Base-by-base conservation (phyloP, 163 green algal species). In the Chloromonas sp. region DNA sequence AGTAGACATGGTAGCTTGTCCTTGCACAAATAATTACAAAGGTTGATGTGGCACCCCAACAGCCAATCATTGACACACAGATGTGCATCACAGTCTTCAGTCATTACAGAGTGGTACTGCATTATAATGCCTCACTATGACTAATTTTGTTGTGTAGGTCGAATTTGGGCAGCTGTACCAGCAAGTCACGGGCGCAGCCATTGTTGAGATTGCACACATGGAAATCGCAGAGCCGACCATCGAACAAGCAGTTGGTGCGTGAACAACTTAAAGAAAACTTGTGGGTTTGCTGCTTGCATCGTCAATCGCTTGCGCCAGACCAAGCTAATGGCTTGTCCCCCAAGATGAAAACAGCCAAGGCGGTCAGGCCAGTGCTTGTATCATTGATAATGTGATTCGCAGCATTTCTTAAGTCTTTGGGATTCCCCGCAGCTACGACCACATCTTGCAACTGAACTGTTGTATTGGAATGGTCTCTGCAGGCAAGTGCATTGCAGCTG, bases 191-290 rank as follows among this genome's bases (percentile, higher is more conserved):
- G 86, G 87, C 2, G 14, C 74, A 2, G 14, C 79, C 0, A 89
- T 94, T 58, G 92, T 95, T 15, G 92, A 94, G 85, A 78, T 89
- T 8, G 92, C 92, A 14, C 92, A 95, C 87, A 95, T 96, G 92
- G 93, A 96, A 83, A 92, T 96, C 71, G 90, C 92, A 14, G 83
- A 91, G 83, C 93, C 93, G 3, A 89, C 87, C 1, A 94, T 96
- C 71, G 86, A 83, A 58, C 81, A 94, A 5, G 93, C 93, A 0
- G 77, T 94, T 36, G 89, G 88, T 90, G 58, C 60, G 86, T 81
- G 57, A 58, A 76, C n/a, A 1, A 14, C 83, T 58, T 58, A 60
- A 15, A 2, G 71, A 82, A 61, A 61, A 3, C 3, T 58, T 0
- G 83, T 36, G 78, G 78, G 13, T 36, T 36, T 80, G 61, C 70